A percentile compares a stretch with the other conserved stretches of the same genome.
These are phyloP conservation scores for Phialocephala sp. DNA, from an alignment of 2,329 filamentous ascomycete species.

Conservation along the genomic window DNA sequence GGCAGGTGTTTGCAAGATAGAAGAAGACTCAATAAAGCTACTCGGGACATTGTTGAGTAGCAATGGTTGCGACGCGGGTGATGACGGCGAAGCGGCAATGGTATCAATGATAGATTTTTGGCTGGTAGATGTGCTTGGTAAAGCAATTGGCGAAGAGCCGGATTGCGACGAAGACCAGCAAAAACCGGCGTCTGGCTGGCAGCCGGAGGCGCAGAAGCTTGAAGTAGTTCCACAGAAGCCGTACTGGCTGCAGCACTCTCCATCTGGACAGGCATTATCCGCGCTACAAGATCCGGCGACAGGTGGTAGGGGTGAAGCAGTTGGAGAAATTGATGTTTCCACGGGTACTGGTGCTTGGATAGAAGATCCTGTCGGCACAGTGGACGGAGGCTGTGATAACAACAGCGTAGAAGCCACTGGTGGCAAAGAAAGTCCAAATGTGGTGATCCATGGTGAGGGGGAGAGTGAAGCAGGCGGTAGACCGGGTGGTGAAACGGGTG, in stretches of 20 bases:
- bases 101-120: not conserved
- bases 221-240: not conserved
- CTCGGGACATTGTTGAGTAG: not conserved
- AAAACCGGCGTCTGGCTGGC: not conserved
- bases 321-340: not conserved
- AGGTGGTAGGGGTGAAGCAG: no score
- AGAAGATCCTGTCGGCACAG: not conserved
- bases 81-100: not conserved
- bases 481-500: no score
- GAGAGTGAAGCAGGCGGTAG: no score
- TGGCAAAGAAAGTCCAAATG: no score
- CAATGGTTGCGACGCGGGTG: not conserved
- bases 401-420: not conserved
- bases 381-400: not conserved
- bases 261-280: not conserved
- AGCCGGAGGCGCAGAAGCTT: not conserved
- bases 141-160: not conserved
- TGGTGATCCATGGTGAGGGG: no score
- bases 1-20: not conserved
- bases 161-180: not conserved
- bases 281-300: not conserved
- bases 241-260: not conserved
- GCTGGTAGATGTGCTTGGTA: not conserved
- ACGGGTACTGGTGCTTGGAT: not conserved
- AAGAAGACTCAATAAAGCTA: not conserved